Percentiles rank a stretch among this genome's conserved stretches.
phyloP scores from a whole-genome alignment of 2,329 filamentous ascomycete genomes.

The Alternaria atra region DNA sequence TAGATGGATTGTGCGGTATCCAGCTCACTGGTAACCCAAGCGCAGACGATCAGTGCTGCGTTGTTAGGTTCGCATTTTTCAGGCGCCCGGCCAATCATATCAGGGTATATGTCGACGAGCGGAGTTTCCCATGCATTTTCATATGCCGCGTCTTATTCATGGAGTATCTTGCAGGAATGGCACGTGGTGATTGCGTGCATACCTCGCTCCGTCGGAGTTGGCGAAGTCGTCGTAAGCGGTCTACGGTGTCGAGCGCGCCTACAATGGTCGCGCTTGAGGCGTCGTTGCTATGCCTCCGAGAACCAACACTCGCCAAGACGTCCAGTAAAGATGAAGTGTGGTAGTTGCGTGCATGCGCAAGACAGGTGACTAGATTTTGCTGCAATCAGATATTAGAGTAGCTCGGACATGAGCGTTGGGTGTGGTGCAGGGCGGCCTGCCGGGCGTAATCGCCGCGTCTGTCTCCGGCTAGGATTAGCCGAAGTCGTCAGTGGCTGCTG shows the following conservation, averaged over 20 bases:
- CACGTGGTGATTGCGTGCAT: constrained; percentile 10
- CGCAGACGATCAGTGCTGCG: constrained; percentile 16
- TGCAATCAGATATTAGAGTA: background rate
- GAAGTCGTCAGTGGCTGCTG: constrained; percentile 6
- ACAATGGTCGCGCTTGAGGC: background rate
- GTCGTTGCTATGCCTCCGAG: background rate
- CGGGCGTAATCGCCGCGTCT: constrained; percentile 10
- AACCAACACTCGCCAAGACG: background rate
- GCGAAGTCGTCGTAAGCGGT: background rate
- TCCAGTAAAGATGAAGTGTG: background rate
- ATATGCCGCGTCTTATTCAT: constrained; percentile 14
- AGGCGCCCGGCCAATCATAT: constrained; percentile 19
- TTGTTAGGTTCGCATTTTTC: constrained; percentile 14
- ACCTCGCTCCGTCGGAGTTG: constrained; percentile 6
- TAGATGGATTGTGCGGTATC: constrained; percentile 9
- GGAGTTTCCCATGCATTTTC: constrained; percentile 13
- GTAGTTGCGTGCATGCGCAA: background rate
- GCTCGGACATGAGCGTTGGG: background rate
- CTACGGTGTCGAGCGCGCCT: background rate
- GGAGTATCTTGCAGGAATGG: constrained; percentile 1
- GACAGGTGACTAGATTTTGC: background rate
- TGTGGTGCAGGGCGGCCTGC: constrained; percentile 6
- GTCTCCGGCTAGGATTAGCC: constrained; percentile 12
- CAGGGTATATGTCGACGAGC: background rate
- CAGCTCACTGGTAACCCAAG: constrained; percentile 17